Percentiles rank a stretch among this genome's conserved stretches.
Conservation (phyloP, 345 rosid species). For the Eucalyptus sp. region DNA sequence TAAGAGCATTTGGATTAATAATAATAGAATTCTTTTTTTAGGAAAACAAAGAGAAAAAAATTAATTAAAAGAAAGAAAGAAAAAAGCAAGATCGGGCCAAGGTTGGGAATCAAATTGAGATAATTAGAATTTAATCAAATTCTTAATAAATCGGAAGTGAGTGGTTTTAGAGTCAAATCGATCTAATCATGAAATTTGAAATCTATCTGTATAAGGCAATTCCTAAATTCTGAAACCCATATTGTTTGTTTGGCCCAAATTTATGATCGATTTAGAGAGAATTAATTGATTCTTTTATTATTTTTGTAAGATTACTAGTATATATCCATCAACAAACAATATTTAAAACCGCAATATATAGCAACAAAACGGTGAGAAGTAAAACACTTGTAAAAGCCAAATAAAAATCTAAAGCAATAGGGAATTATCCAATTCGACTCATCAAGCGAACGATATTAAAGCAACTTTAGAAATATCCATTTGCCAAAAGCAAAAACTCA, state of each 20-base stretch:
- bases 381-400: neutral
- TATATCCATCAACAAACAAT: accelerated
- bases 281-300: accelerated
- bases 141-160: no score
- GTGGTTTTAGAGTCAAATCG: neutral
- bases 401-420: neutral
- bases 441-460: neutral
- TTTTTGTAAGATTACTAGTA: accelerated
- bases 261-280: neutral
- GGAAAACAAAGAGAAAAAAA: no score
- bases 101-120: no score
- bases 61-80: no score
- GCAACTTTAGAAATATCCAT: no score
- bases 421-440: neutral
- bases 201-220: neutral
- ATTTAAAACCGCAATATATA: neutral
- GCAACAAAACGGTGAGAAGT: neutral
- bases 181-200: neutral
- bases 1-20: no score
- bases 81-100: accelerated
- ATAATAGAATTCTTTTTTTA: no score
- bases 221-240: accelerated
- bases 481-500: neutral
- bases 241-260: no score
- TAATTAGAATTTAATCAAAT: no score